Evolutionary conservation across 805 yeast species (phyloP).

Genomic region (Tetrapisispora taiwanensis): DNA sequence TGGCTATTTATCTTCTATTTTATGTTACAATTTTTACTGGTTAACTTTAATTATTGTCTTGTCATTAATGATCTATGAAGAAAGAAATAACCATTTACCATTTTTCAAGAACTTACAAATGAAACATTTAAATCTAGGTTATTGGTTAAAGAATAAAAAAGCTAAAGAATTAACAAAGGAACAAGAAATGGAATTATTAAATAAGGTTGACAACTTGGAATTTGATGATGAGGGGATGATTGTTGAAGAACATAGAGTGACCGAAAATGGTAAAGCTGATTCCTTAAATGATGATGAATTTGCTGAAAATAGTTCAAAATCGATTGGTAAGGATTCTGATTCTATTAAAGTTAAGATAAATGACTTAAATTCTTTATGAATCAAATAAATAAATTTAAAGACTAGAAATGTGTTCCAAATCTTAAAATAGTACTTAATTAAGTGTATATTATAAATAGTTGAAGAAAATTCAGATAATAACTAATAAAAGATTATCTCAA

Average conservation of each 20-base stretch:
- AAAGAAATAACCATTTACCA: constrained; percentile 74
- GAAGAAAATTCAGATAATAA: no score
- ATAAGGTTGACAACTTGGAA: constrained; percentile 30
- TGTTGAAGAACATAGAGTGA: not conserved
- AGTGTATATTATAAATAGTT: no score
- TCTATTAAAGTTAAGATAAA: not conserved
- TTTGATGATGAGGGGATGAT: constrained; percentile 31
- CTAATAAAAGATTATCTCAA: no score
- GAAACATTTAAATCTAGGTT: constrained; percentile 58
- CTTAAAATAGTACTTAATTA: no score
- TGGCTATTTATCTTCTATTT: constrained; percentile 86
- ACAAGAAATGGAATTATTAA: constrained; percentile 46
- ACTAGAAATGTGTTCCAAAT: not conserved
- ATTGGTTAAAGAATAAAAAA: constrained; percentile 59
- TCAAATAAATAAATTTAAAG: not conserved
- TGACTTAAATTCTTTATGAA: not conserved
- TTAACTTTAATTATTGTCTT: constrained; percentile 47
- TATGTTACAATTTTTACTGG: constrained; percentile 89
- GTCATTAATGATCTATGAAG: constrained; percentile 65
- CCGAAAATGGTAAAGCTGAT: not conserved
- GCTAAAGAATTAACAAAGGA: constrained; percentile 43
- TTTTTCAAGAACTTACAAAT: constrained; percentile 41
- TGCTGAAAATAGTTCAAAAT: not conserved
- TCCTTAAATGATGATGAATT: not conserved
- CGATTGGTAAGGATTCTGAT: not conserved